phyloP scores from a whole-genome alignment of 306 rosid species.

The Citrullus amarus region DNA sequence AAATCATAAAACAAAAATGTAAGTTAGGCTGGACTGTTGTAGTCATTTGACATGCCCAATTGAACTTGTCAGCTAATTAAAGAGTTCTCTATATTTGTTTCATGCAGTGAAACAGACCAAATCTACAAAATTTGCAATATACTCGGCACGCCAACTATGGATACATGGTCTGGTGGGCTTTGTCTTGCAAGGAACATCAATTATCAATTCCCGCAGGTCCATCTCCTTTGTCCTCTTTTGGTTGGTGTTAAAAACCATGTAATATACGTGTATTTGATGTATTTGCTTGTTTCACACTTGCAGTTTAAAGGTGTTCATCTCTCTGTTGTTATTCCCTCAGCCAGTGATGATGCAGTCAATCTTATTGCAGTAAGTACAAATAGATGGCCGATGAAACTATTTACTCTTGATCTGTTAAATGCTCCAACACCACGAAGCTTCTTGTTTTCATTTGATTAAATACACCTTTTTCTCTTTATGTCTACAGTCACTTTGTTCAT shows the following conservation, averaged over 20 bases:
- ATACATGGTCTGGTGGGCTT: slow-evolving; percentile 80
- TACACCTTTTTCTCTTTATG: background rate
- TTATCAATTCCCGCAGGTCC: slow-evolving; percentile 83
- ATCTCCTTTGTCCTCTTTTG: slow-evolving; percentile 1
- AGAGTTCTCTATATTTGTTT: background rate
- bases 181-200: slow-evolving; percentile 79
- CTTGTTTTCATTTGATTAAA: background rate
- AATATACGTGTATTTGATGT: background rate
- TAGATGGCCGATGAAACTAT: background rate
- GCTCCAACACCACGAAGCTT: background rate
- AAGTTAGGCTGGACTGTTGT: background rate
- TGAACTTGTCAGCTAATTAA: background rate
- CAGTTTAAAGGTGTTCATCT: slow-evolving; percentile 75
- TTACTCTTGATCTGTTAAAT: background rate
- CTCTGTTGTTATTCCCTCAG: slow-evolving; percentile 58
- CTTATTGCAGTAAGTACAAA: slow-evolving; percentile 59
- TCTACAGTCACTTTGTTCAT: slow-evolving; percentile 76
- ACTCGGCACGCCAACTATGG: slow-evolving; percentile 73
- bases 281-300: slow-evolving; percentile 3
- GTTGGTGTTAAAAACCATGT: background rate
- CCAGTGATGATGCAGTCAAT: slow-evolving; percentile 57
- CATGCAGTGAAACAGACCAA: slow-evolving; percentile 83
- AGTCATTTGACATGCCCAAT: background rate
- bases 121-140: slow-evolving; percentile 84
- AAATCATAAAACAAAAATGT: background rate